Evolutionary conservation across 2,329 filamentous ascomycete genomes (phyloP), one percentile per base, ranked within the genome.

Genomic region (Tolypocladium tundrense): DNA sequence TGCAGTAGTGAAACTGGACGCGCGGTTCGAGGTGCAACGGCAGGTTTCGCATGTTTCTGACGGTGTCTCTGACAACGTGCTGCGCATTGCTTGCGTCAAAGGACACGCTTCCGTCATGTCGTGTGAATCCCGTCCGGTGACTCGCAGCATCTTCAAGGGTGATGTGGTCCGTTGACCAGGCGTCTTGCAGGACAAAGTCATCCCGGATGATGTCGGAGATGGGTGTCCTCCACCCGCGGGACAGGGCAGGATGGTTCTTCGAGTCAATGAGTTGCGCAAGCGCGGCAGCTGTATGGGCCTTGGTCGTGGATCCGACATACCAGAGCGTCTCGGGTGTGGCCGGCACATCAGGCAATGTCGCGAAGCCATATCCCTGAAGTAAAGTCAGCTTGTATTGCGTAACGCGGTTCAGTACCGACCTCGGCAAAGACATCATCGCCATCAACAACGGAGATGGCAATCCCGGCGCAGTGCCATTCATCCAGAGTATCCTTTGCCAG

Each of bases 301-400:
- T 86, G 27, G 81, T 83, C 1, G 76, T 83, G 52, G 80, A 83
- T 2, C 76, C 83, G 2, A 73, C 74, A 59, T 79, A 81, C 69
- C 80, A 85, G 3, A 85, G 70, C 0, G 81, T 84, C 37, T 78
- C 69, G 58, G 55, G 71, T 65, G 63, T 75, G 60, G 61, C 77
- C 67, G 60, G 73, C 70, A 35, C 73, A 72, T 75, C 77, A 60
- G 61, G 69, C 19, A 69, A 48, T 0, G 65, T 68, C 4, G 69
- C 68, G 31, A 60, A 62, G 9, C 69, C 70, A 51, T 68, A 71
- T n/a, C 64, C 66, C 68, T 71, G 19, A 8, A 16, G 21, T 8
- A 0, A 1, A 14, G 42, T 55, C 27, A 57, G 50, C 6, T 37
- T 33, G 39, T 35, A 9, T 4, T 7, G 37, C 13, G 5, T n/a